These are phyloP conservation scores for Pseudogymnoascus sp. DNA, from an alignment of 2,329 filamentous ascomycete genomes.

Conservation along the genomic window DNA sequence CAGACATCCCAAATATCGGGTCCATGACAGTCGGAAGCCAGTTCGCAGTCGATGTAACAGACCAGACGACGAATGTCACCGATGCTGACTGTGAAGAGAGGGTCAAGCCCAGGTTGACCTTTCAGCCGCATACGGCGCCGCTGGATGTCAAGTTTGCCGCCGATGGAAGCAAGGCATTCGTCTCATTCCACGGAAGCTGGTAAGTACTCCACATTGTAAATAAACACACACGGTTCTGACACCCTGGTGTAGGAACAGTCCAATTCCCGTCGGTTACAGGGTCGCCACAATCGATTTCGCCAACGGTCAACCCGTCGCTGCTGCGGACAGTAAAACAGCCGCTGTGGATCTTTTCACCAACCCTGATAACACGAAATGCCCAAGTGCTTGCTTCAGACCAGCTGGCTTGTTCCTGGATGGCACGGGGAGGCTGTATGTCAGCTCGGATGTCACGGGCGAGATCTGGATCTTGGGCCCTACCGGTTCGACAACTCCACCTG, in stretches of 20 bases:
- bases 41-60: slow-evolving; percentile 34
- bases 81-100: slow-evolving; percentile 40
- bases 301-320: slow-evolving; percentile 34
- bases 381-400: slow-evolving; percentile 51
- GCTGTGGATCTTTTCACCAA: slow-evolving; percentile 47
- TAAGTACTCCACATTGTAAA: slow-evolving; percentile 20
- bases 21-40: slow-evolving; percentile 41
- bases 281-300: slow-evolving; percentile 35
- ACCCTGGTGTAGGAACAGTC: slow-evolving; percentile 14
- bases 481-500: slow-evolving; percentile 7
- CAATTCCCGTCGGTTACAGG: slow-evolving; percentile 38
- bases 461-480: slow-evolving; percentile 45
- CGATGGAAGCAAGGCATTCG: slow-evolving; percentile 50
- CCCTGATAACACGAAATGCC: slow-evolving; percentile 42
- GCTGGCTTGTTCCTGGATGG: slow-evolving; percentile 48
- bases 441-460: slow-evolving; percentile 56
- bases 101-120: slow-evolving; percentile 48
- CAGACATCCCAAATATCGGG: slow-evolving; percentile 36
- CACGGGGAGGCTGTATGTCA: slow-evolving; percentile 53
- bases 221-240: slow-evolving; percentile 16
- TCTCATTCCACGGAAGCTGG: slow-evolving; percentile 69
- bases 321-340: slow-evolving; percentile 38
- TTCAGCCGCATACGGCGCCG: slow-evolving; percentile 61
- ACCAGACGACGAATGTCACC: slow-evolving; percentile 31
- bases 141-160: slow-evolving; percentile 61